phyloP scores from a whole-genome alignment of 768 basidiomycete species.

The Suillus discolor region DNA sequence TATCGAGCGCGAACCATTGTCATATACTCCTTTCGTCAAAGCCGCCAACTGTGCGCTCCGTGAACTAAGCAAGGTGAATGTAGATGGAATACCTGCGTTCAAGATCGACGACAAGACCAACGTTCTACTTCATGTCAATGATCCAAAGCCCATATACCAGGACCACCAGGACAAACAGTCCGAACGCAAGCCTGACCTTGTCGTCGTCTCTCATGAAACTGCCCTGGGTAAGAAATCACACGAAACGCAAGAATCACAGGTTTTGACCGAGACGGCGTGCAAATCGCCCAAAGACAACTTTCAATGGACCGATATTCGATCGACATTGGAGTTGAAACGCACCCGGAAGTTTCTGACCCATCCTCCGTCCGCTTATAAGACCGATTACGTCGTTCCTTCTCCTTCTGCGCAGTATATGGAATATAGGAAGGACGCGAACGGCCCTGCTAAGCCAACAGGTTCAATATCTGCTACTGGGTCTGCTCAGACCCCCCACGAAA shows the following conservation, averaged over 20 bases:
- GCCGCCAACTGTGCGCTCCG: neutral
- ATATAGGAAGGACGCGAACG: neutral
- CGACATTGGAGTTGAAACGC: neutral
- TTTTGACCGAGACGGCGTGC: neutral
- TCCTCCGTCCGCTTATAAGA: neutral
- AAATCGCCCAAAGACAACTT: neutral
- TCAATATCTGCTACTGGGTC: neutral
- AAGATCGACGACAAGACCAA: neutral
- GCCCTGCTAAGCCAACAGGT: neutral
- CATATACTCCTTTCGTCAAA: neutral
- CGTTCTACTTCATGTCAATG: neutral
- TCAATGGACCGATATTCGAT: neutral
- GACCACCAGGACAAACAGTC: neutral
- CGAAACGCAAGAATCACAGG: too few species aligned
- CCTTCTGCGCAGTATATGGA: neutral
- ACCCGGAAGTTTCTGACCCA: neutral
- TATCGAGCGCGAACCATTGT: too few species aligned
- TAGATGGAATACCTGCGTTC: neutral
- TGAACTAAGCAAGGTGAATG: neutral
- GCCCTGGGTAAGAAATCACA: neutral
- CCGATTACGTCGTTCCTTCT: too few species aligned
- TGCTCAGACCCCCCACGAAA: neutral
- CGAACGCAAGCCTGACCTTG: conserved; percentile 1
- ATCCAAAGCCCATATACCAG: neutral
- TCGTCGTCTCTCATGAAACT: neutral